Evolutionary conservation across 2,329 filamentous ascomycete species (phyloP), one percentile per base, ranked within the genome.

Genomic region (Sclerotinia sclerotiorum): DNA sequence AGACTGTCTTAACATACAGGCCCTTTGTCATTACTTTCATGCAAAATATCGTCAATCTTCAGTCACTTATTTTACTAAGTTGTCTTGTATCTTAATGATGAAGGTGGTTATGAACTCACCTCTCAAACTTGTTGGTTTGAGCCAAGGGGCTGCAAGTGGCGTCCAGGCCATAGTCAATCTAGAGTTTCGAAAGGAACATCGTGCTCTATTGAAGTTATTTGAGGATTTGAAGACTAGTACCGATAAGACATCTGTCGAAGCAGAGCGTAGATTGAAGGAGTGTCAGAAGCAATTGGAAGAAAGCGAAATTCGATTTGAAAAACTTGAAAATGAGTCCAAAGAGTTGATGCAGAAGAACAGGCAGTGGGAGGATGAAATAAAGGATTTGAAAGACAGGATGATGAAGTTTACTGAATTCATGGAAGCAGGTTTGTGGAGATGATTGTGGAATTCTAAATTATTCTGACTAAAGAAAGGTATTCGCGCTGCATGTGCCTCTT

Each of bases 161-260:
- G 24, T 62, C 27, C 24, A 62, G 2, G 17, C 24, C 15, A 51
- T 67, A 52, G 57, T 62, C 5, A 21, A 54, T 7, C 29, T 63
- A 21, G 56, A 67, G 15, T 67, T 62, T 6, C 46, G 56, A 27
- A 63, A 63, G 8, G 65, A 63, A 27, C 46, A 63, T 35, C 24
- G 35, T 35, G 27, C 57, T 35, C 42, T 67, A 11, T 63, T 52
- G 24, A 42, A 46, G 0, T 29, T 54, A 19, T n/a, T 62, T 5
- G 46, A 54, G 32, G 65, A 46, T 17, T 44, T 67, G 42, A 54
- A 27, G 21, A 32, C 13, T 19, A 24, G 21, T 21, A 6, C 46
- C 17, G 65, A 62, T n/a, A 29, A 48, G 24, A 13, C 35, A 51
- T 67, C 65, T 27, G 48, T 19, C 19, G 46, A 62, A 32, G 32